These are phyloP conservation scores for Tylopilus balloui DNA, from an alignment of 768 basidiomycete species.

Conservation along the genomic window DNA sequence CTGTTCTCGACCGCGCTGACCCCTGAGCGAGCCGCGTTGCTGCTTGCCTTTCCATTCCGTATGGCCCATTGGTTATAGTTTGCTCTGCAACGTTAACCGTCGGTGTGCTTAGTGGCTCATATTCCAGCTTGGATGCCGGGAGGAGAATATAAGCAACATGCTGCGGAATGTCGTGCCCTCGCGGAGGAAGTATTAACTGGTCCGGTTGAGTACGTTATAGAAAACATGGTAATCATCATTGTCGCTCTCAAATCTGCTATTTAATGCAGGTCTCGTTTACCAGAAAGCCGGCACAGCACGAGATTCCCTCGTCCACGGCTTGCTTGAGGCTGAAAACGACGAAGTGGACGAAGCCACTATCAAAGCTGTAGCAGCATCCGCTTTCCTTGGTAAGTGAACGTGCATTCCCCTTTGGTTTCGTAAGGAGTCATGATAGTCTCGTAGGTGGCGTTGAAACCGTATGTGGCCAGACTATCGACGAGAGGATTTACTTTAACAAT, in stretches of 20 bases:
- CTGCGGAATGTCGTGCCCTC: conserved; percentile 16
- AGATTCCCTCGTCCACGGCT: conserved; percentile 20
- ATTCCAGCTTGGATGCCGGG: conserved; percentile 36
- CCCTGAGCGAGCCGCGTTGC: conserved; percentile 21
- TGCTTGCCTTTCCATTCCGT: conserved; percentile 26
- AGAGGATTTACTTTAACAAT: neutral
- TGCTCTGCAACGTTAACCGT: neutral
- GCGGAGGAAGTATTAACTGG: conserved; percentile 20
- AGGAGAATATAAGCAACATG: conserved; percentile 21
- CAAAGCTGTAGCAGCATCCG: conserved; percentile 22
- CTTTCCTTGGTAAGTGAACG: conserved; percentile 19
- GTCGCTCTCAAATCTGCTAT: neutral
- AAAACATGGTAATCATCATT: conserved; percentile 18
- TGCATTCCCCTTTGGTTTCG: neutral
- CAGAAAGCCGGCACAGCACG: conserved; percentile 20
- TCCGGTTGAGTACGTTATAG: conserved; percentile 21
- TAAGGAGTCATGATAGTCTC: neutral
- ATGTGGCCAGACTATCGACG: neutral
- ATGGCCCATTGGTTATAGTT: neutral
- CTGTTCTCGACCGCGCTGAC: conserved; percentile 15
- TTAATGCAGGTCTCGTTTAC: neutral
- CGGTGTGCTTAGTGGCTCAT: conserved; percentile 14
- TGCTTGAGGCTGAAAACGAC: conserved; percentile 6
- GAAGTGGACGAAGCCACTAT: conserved; percentile 9
- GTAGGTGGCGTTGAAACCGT: conserved; percentile 29